phyloP scores from a whole-genome alignment of 2,329 filamentous ascomycete species.

The Delphinella strobiligena region DNA sequence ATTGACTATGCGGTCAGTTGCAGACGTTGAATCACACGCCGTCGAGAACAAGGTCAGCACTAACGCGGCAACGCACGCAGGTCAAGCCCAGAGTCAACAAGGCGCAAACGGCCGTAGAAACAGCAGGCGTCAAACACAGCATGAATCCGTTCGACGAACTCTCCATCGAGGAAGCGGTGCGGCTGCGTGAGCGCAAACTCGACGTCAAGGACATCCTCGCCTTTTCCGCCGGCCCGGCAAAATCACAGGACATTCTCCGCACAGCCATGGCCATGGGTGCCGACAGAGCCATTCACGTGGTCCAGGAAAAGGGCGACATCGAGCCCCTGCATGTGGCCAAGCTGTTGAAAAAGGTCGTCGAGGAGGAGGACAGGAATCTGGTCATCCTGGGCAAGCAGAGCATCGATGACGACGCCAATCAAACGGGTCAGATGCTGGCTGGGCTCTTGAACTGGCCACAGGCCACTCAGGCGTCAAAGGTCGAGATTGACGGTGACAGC shows the following conservation, averaged over 20 bases:
- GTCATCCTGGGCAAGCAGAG: constrained; percentile 95
- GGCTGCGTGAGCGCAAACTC: constrained; percentile 70
- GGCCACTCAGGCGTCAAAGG: constrained; percentile 82
- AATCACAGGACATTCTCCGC: constrained; percentile 76
- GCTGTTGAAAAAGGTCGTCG: constrained; percentile 64
- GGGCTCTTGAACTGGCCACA: constrained; percentile 86
- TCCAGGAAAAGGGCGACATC: constrained; percentile 55
- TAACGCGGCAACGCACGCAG: constrained; percentile 28
- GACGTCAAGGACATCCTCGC: constrained; percentile 80
- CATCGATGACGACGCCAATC: constrained; percentile 89
- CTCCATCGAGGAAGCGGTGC: constrained; percentile 89
- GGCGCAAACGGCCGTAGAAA: constrained; percentile 76
- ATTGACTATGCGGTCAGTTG: constrained; percentile 46
- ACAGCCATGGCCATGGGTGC: constrained; percentile 99
- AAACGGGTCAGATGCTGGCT: constrained; percentile 97
- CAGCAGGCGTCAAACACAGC: constrained; percentile 84
- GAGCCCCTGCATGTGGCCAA: constrained; percentile 92
- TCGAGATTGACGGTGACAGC: constrained; percentile 59
- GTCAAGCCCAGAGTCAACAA: constrained; percentile 62
- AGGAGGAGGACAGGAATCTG: constrained; percentile 77
- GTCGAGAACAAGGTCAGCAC: no score
- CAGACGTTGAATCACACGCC: no score
- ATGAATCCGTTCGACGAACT: constrained; percentile 99
- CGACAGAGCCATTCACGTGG: constrained; percentile 77
- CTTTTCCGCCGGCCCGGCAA: constrained; percentile 76